A percentile compares a stretch with the other conserved stretches of the same genome.
Conservation (phyloP, 495 filamentous ascomycete genomes). For the Aspergillus sclerotiicarbonarius region DNA sequence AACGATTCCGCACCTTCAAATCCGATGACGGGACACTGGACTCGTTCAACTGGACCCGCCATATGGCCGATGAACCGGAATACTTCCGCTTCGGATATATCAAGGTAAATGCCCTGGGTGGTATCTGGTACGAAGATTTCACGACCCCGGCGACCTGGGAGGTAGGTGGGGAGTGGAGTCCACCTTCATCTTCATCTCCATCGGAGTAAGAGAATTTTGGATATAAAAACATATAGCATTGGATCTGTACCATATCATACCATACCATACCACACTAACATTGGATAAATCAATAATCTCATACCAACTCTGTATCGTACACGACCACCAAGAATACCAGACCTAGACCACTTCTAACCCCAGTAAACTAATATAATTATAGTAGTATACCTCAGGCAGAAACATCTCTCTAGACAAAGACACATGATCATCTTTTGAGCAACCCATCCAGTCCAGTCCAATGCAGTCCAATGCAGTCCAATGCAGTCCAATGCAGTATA, state of each 20-base stretch:
- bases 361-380: neutral
- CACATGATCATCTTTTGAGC: too few relatives aligned
- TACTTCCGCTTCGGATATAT: constrained; percentile 84
- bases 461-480: too few relatives aligned
- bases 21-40: constrained; percentile 36
- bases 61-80: constrained; percentile 51
- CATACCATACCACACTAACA: too few relatives aligned
- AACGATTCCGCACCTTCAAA: constrained; percentile 47
- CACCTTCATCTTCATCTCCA: neutral
- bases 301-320: too few relatives aligned
- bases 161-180: constrained; percentile 42
- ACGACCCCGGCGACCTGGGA: constrained; percentile 72
- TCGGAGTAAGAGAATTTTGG: neutral
- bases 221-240: too few relatives aligned
- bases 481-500: too few relatives aligned
- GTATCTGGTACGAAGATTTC: constrained; percentile 69
- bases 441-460: too few relatives aligned
- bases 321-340: too few relatives aligned
- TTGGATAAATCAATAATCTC: too few relatives aligned
- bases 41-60: constrained; percentile 44
- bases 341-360: too few relatives aligned
- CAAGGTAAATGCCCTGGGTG: constrained; percentile 45
- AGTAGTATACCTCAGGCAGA: neutral
- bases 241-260: too few relatives aligned
- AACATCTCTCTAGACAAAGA: neutral